Conservation (phyloP, 257 asterid species). For the Capsicum baccatum region DNA sequence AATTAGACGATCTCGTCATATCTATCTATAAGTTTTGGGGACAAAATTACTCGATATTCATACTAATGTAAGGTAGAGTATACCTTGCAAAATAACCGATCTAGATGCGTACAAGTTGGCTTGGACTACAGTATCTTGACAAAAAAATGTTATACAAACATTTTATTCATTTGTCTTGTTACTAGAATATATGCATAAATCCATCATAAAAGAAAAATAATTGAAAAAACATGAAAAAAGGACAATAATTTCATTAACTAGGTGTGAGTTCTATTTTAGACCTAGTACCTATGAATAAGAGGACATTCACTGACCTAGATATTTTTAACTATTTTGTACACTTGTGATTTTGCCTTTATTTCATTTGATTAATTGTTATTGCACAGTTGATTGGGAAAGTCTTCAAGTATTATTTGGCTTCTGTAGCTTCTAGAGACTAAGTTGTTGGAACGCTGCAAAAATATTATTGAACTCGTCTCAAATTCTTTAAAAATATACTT, state of each 20-base stretch:
- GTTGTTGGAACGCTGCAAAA: too few relatives aligned
- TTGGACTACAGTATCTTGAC: too few relatives aligned
- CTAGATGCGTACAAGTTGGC: too few relatives aligned
- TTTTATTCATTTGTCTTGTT: too few relatives aligned
- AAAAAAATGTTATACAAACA: too few relatives aligned
- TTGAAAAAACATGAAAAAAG: neutral
- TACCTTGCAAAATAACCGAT: too few relatives aligned
- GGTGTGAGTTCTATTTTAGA: neutral
- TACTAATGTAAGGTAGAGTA: too few relatives aligned
- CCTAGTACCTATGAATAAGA: neutral
- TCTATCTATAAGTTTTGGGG: neutral
- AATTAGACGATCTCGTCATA: neutral
- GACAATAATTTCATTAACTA: neutral
- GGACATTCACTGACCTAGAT: neutral
- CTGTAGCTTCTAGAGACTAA: neutral
- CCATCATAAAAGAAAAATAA: neutral
- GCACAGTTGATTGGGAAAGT: neutral
- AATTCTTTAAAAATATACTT: too few relatives aligned
- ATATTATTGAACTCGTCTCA: too few relatives aligned
- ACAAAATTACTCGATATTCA: too few relatives aligned
- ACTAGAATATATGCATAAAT: neutral
- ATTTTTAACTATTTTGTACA: neutral
- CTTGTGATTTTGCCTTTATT: too few relatives aligned
- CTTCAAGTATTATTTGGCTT: neutral
- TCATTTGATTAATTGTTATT: too few relatives aligned